Evolutionary conservation across 1,139 yeast genomes (phyloP), one percentile per base, ranked within the genome.

Genomic region (Taiozyma sp.): DNA sequence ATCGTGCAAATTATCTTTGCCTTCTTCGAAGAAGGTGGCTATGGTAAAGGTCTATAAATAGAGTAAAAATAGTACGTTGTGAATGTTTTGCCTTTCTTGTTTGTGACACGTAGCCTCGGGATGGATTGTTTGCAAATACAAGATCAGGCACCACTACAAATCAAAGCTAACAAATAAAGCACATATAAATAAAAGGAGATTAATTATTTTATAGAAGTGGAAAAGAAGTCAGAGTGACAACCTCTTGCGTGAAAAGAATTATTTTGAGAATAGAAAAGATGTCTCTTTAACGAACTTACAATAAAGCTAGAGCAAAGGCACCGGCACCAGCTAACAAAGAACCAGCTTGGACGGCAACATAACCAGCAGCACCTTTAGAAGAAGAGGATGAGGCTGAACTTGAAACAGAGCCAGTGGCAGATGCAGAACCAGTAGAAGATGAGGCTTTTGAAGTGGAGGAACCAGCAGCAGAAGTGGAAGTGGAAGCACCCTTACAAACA

Each of bases 11-110:
- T 81, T 66, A 85, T 90, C 65, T 75, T 86, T 72, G 86, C 79
- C 51, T 91, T 90, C 70, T 86, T 86, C 62, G 82, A 81, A 54
- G 74, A 81, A 57, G 96, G 96, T 48, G 86, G 88, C 71, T 89
- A 88, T 69, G 96, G 95, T 58, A 90, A 90, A 74, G 97, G 96
- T 38, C 78, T 90, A 70, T 89, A 81, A 68, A 47, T 38, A n/a
- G 10, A 40, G 19, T 24, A 10, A 29, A 19, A 28, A 13, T 13
- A 3, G 29, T 24, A 40, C 2, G 24, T 38, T 19, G 8, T 16
- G 16, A 10, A 19, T 32, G 14, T 32, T 7, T 32, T n/a, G 19
- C 19, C 9, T 14, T 12, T 38, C 10, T 28, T 28, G 19, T 19
- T 19, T 19, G 19, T 19, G 30, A 28, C 4, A 28, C 10, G 30